Base-by-base conservation (phyloP, 2,329 filamentous ascomycete species). In the Fusarium palustre region DNA sequence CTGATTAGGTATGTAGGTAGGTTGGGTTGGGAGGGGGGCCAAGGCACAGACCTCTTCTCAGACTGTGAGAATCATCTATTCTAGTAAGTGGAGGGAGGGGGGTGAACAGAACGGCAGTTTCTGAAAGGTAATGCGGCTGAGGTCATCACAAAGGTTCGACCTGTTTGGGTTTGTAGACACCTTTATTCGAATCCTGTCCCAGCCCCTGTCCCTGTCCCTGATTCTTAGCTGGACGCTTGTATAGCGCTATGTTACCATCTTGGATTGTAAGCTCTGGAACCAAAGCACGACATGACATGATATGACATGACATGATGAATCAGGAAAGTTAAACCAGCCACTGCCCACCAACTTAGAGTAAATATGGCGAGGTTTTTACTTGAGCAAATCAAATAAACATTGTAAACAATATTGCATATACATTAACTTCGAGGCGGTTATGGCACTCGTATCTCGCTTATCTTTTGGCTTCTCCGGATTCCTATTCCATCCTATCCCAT, bases 361-460 rank as follows among this genome's bases (percentile, higher is more conserved):
- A 52, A 20, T n/a, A 52, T 66, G 48, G 31, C 28, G 28, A 30
- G 16, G 9, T 18, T 15, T 58, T 48, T 47, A 63, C 57, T 55
- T 33, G 33, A 52, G 53, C 47, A 49, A 50, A 25, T 43, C 18
- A 31, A 36, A 36, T 12, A 33, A 24, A 41, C n/a, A 31, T 39
- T 20, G 36, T 59, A 9, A 58, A 47, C 33, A 41, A 64, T 53
- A 47, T 39, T 63, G 55, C 45, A 48, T 43, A 41, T 66, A 66
- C 56, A 69, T 63, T 62, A 63, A 69, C 61, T 66, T 69, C 52
- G 52, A 69, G 56, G 36, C 61, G 36, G 41, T 22, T 39, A 46
- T 65, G 15, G 53, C 65, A 24, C 60, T 58, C 61, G 61, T 55
- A 58, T 61, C 56, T 66, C 45, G 52, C 48, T 66, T 55, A 42